Evolutionary conservation across 192 early-diverging fungal genomes (phyloP).

Genomic region (Umbelopsis ramanniana): DNA sequence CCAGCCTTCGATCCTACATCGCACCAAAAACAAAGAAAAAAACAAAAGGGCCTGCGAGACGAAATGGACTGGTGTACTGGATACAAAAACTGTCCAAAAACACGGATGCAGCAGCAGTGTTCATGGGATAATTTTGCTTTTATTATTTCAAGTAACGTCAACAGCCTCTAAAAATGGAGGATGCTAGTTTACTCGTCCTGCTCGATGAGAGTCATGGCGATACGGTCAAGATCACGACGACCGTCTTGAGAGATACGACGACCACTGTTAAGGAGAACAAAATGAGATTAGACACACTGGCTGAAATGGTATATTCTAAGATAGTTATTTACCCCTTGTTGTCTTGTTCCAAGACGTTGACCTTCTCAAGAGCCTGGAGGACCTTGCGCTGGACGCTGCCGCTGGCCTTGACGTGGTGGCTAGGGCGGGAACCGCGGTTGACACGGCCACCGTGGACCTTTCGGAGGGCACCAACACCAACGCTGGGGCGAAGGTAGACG

Average conservation of each 20-base stretch:
- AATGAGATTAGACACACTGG: background rate
- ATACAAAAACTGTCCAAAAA: background rate
- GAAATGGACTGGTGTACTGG: background rate
- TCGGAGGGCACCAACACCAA: constrained; percentile 93
- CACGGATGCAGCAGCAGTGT: too few relatives aligned
- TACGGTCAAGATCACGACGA: constrained; percentile 99
- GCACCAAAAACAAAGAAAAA: background rate
- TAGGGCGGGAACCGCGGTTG: constrained; percentile 93
- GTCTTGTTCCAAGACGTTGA: constrained; percentile 95
- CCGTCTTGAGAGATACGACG: constrained; percentile 95
- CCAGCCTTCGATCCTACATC: too few relatives aligned
- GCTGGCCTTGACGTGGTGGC: constrained; percentile 84
- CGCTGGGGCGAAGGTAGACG: constrained; percentile 94
- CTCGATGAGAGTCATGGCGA: constrained; percentile 61
- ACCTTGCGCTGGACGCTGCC: constrained; percentile 95
- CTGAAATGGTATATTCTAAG: too few relatives aligned
- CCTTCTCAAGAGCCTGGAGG: constrained; percentile 98
- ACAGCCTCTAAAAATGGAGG: constrained; percentile 6
- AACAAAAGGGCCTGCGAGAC: too few relatives aligned
- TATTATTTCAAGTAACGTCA: constrained; percentile 18
- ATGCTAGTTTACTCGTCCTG: constrained; percentile 39
- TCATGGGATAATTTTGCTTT: constrained; percentile 3
- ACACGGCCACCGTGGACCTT: constrained; percentile 93
- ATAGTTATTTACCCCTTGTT: constrained; percentile 77
- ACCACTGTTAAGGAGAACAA: constrained; percentile 66